These are phyloP conservation scores for Bipolaris bicolor DNA, from an alignment of 2,329 filamentous ascomycete genomes.

Conservation along the genomic window DNA sequence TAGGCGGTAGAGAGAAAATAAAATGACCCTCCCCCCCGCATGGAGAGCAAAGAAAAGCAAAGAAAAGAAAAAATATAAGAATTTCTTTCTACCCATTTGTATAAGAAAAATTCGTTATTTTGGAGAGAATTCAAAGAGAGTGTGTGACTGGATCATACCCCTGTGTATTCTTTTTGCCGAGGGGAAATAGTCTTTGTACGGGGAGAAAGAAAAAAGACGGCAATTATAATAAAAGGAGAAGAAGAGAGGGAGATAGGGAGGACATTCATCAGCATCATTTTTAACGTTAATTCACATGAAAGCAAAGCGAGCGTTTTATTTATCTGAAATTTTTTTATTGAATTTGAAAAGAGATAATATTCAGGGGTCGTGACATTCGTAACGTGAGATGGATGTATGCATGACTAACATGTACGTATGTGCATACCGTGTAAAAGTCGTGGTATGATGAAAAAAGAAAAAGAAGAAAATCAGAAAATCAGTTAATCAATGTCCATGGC, in stretches of 20 bases:
- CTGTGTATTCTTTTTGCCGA: background rate
- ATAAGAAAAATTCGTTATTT: no score
- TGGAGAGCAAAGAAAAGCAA: background rate
- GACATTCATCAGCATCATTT: background rate
- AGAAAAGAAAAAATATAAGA: background rate
- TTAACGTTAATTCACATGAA: no score
- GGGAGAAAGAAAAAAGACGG: background rate
- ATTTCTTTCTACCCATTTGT: no score
- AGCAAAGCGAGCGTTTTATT: no score
- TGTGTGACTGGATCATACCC: slow-evolving; percentile 41
- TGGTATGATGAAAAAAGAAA: background rate
- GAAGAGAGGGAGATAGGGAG: no score
- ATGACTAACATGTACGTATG: background rate
- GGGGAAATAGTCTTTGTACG: background rate
- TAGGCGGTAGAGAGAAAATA: slow-evolving; percentile 36
- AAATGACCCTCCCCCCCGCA: no score
- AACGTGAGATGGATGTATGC: background rate
- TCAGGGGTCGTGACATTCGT: background rate
- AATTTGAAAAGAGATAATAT: no score
- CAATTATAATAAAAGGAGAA: background rate
- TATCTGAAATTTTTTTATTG: no score
- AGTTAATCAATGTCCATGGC: slow-evolving; percentile 69
- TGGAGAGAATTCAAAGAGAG: background rate
- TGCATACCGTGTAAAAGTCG: background rate
- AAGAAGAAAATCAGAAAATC: background rate